Conservation (phyloP, 1,284 basidiomycete genomes). For the Malassezia yamatoensis region DNA sequence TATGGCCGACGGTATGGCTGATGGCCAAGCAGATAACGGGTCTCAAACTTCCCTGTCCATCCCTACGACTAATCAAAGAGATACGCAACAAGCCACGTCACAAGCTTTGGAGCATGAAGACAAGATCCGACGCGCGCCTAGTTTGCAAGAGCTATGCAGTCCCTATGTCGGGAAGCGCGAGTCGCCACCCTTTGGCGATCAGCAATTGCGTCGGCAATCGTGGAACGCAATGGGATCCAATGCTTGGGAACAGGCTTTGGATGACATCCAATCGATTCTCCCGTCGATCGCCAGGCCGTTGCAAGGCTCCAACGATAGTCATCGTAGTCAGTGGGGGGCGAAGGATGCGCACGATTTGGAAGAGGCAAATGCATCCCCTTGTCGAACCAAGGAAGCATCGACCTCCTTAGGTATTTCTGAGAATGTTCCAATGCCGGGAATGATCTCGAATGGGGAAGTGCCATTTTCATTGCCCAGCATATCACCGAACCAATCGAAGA, state of each 20-base stretch:
- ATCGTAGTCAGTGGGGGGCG: neutral
- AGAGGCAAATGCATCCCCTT: too few relatives aligned
- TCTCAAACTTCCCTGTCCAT: too few relatives aligned
- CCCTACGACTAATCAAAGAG: too few relatives aligned
- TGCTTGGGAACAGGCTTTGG: conserved; percentile 3
- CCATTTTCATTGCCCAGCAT: neutral
- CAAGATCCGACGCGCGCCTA: neutral
- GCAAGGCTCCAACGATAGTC: neutral
- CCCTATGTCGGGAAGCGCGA: neutral
- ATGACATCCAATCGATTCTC: neutral
- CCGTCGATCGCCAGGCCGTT: neutral
- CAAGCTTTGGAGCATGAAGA: neutral
- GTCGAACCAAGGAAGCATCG: conserved; percentile 2
- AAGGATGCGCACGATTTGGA: neutral
- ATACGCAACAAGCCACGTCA: too few relatives aligned
- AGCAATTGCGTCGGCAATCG: neutral
- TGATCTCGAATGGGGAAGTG: neutral
- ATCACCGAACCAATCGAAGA: neutral
- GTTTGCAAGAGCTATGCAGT: neutral
- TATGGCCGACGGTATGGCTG: too few relatives aligned
- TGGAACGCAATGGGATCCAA: conserved; percentile 1
- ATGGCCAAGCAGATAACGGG: too few relatives aligned
- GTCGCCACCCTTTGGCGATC: neutral
- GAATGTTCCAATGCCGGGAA: neutral
- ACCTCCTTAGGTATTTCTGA: conserved; percentile 3